Base-by-base conservation (phyloP, 2,329 filamentous ascomycete genomes). In the Drechmeria coniospora region DNA sequence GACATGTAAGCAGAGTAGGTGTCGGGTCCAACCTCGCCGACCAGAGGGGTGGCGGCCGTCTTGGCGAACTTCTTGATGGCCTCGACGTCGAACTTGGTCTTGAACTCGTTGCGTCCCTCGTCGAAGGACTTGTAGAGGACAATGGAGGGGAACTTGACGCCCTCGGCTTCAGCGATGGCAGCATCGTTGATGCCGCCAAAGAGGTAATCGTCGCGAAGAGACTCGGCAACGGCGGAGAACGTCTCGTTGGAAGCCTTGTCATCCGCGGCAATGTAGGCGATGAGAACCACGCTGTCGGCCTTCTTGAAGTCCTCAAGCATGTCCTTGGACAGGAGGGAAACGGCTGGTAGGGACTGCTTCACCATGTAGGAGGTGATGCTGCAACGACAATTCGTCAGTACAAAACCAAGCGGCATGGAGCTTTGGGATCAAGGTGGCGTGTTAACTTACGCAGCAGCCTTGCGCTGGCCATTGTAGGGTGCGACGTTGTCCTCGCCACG, bases 41-140 rank as follows among this genome's bases (percentile, higher is more conserved):
- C 77, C 46, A 98, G 66, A 38, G 90, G 90, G 34, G 80, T 92
- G 42, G 86, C 75, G 35, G 84, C 65, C 26, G 73, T 75, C 68
- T 84, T 86, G 54, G 80, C 74, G 60, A 93, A 98, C 41, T 67
- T 67, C 50, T 74, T 70, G 47, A 98, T 83, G 28, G 73, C 71
- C 35, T 86, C 81, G 35, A 68, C 68, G 23, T 83, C 79, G 47
- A 95, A 86, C 55, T 81, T 76, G 42, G 83, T 47, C 13, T 70
- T 63, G 63, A 80, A 93, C 44, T 76, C 64, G 45, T 74, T 73
- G 73, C 93, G 94, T 63, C 86, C 84, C 64, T 95, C 87, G 50
- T 98, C 90, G 48, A 95, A 98, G 34, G 77, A 68, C 73, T 98
- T 95, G 78, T 95, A 95, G 33, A 98, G 73, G 39, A 94, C 81